Conservation (phyloP, 73 alveolate species). For the Paramecium pentaurelia region DNA sequence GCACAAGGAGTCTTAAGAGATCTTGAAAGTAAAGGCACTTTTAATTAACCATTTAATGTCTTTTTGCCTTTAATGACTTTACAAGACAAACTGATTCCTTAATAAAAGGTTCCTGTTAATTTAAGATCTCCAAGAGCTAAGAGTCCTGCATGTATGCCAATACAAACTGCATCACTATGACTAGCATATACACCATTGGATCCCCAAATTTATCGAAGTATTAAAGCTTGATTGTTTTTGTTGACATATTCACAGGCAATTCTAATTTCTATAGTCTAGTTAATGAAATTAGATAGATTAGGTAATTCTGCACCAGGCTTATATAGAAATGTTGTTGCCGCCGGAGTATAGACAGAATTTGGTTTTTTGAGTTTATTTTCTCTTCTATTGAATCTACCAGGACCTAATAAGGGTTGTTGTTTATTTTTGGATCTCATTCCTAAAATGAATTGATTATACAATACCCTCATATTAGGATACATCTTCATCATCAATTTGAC, state of each 20-base stretch:
- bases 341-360: not conserved
- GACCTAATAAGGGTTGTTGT: not conserved
- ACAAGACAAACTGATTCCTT: conserved; percentile 32
- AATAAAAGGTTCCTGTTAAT: not conserved
- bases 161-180: conserved; percentile 45
- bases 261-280: conserved; percentile 2
- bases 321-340: conserved; percentile 22
- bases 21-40: conserved; percentile 33
- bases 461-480: conserved; percentile 4
- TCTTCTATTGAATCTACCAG: not conserved
- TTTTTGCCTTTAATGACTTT: conserved; percentile 41
- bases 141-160: conserved; percentile 39
- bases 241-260: conserved; percentile 13
- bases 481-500: conserved; percentile 2
- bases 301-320: conserved; percentile 41
- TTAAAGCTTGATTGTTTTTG: not conserved
- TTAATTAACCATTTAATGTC: not conserved
- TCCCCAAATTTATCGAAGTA: conserved; percentile 25
- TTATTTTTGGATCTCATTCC: not conserved
- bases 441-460: not conserved
- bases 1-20: conserved; percentile 26
- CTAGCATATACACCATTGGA: conserved; percentile 43
- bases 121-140: conserved; percentile 8
- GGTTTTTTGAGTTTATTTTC: not conserved
- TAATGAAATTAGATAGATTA: not conserved